These are phyloP conservation scores for Amauroascus verrucosus DNA, from an alignment of 2,329 filamentous ascomycete genomes.

Conservation along the genomic window DNA sequence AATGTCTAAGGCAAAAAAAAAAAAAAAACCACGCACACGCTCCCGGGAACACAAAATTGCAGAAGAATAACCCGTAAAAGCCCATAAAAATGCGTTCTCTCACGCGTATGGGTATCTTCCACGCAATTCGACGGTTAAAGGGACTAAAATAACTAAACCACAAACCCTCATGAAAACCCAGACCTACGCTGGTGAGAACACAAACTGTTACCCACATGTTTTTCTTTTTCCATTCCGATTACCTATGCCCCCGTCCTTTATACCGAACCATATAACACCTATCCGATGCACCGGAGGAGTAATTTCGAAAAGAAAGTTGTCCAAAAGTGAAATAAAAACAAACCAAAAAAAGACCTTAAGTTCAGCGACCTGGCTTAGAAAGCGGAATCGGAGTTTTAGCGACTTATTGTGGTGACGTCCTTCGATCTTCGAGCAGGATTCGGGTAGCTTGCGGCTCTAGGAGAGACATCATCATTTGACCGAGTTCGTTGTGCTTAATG, in stretches of 20 bases:
- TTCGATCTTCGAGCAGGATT: constrained; percentile 35
- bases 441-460: constrained; percentile 33
- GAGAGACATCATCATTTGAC: constrained; percentile 41
- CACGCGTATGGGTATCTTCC: background rate
- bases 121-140: background rate
- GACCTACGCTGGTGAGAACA: background rate
- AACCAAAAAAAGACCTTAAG: background rate
- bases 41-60: too few species aligned
- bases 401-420: background rate
- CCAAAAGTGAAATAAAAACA: background rate
- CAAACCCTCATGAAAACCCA: background rate
- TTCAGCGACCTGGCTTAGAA: background rate
- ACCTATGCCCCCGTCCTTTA: background rate
- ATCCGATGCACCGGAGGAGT: constrained; percentile 7
- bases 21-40: too few species aligned
- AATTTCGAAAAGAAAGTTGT: background rate
- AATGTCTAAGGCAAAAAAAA: background rate
- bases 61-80: background rate
- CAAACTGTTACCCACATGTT: background rate
- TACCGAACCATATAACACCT: constrained; percentile 6
- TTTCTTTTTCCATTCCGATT: background rate
- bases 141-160: background rate
- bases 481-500: constrained; percentile 41
- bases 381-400: background rate
- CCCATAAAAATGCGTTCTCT: background rate